Base-by-base conservation (phyloP, 2,329 filamentous ascomycete genomes). In the Monilinia polystroma region DNA sequence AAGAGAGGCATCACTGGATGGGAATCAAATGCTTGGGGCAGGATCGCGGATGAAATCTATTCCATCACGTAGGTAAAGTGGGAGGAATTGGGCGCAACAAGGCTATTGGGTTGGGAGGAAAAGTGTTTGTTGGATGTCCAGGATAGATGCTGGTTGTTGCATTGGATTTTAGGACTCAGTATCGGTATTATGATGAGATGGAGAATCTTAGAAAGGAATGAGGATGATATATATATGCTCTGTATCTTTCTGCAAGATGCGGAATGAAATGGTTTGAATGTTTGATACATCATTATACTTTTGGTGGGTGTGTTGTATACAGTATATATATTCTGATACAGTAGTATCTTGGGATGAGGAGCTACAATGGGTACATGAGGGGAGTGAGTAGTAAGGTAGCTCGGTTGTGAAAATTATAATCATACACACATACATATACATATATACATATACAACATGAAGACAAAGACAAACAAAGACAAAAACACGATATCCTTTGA, bases 31-130 rank as follows among this genome's bases (percentile, higher is more conserved):
- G 12, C 12, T 8, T 26, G 32, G 45, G 58, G 16, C 29, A 51
- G 45, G 58, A 38, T 60, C 32, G 32, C 45, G 23, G 26, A n/a
- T 38, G 32, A 10, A n/a, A 49, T 26, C 35, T 20, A 51, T 49
- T 11, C 45, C 8, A 49, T 49, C 16, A 11, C 26, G 12, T 4
- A 49, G n/a, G 32, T 20, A 32, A 20, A 49, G 43, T 49, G 18
- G 57, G 43, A 23, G 45, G 29, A 20, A 38, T 20, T 51, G 45
- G 57, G 58, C 58, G 58, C 32, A 51, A 51, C 14, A 11, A n/a
- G 14, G 29, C 6, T 49, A 49, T 10, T 57, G 23, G 43, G 16
- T 23, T 38, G 29, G 43, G 20, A 29, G n/a, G 4, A 60, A 60
- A 51, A 60, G 58, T 51, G 29, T 12, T 23, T 51, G 32, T 38